Evolutionary conservation across 2,329 filamentous ascomycete species (phyloP).

Genomic region (Calonectria pteridis): DNA sequence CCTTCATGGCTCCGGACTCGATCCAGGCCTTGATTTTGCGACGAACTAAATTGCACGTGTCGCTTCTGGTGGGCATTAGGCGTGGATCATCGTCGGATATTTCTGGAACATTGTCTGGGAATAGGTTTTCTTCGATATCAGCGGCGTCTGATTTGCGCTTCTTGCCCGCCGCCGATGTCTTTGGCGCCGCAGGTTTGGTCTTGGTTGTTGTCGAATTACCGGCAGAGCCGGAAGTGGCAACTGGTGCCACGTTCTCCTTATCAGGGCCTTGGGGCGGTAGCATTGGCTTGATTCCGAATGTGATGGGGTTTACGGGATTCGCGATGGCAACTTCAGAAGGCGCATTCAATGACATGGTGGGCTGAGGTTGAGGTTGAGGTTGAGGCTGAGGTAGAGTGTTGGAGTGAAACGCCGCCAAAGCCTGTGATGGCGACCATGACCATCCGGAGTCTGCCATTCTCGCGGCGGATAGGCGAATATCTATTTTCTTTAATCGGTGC

Average conservation of each 20-base stretch:
- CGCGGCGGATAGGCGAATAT: background rate
- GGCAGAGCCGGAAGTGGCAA: background rate
- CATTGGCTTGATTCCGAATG: background rate
- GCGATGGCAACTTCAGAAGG: background rate
- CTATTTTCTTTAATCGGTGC: background rate
- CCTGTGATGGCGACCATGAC: conserved; percentile 15
- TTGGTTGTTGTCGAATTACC: background rate
- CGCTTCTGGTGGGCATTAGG: conserved; percentile 17
- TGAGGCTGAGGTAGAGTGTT: background rate
- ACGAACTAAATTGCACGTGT: conserved; percentile 42
- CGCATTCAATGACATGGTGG: background rate
- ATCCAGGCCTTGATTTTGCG: conserved; percentile 42
- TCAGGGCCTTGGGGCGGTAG: background rate
- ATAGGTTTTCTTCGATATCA: conserved; percentile 34
- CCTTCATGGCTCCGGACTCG: conserved; percentile 45
- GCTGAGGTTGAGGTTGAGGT: background rate
- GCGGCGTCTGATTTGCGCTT: conserved; percentile 41
- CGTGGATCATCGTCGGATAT: conserved; percentile 38
- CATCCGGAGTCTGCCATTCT: conserved; percentile 14
- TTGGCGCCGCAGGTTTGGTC: background rate
- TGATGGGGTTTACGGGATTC: background rate
- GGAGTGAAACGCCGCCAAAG: background rate
- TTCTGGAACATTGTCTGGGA: conserved; percentile 33
- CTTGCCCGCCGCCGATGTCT: conserved; percentile 19
- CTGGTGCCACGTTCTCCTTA: conserved; percentile 12